phyloP scores from a whole-genome alignment of 2,329 filamentous ascomycete species.

The Colletotrichum neosansevieriae region DNA sequence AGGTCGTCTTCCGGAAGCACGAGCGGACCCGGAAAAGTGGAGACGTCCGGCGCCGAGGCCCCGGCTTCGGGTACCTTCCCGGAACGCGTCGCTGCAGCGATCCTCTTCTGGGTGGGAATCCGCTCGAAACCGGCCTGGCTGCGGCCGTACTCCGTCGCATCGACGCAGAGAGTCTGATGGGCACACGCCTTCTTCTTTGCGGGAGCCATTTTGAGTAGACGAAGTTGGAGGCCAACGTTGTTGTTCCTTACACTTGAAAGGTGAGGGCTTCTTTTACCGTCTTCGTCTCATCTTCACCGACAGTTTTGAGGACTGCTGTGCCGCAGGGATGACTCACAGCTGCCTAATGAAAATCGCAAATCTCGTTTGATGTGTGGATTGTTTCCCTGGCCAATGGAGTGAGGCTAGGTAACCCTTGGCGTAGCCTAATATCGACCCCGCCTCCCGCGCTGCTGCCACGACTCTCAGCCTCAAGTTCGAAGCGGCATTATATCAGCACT shows the following conservation, averaged over 20 bases:
- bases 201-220: slow-evolving; percentile 17
- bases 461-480: background rate
- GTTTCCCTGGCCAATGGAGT: background rate
- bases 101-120: slow-evolving; percentile 44
- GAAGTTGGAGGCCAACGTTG: too few species aligned
- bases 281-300: background rate
- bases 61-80: slow-evolving; percentile 42
- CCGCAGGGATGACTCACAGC: background rate
- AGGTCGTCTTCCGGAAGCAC: slow-evolving; percentile 71
- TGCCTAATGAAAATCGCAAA: too few species aligned
- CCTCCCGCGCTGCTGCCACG: slow-evolving; percentile 16
- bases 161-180: slow-evolving; percentile 20
- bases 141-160: slow-evolving; percentile 19
- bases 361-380: background rate
- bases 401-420: background rate
- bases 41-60: slow-evolving; percentile 41
- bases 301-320: background rate
- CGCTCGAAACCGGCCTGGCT: slow-evolving; percentile 46
- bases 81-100: slow-evolving; percentile 47
- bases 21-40: slow-evolving; percentile 68
- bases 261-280: background rate
- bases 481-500: background rate
- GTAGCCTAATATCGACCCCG: slow-evolving; percentile 5
- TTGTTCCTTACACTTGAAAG: too few species aligned
- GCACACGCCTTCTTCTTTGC: slow-evolving; percentile 15